phyloP scores from a whole-genome alignment of 139 green algal species.

The Mychonastes homosphaera region DNA sequence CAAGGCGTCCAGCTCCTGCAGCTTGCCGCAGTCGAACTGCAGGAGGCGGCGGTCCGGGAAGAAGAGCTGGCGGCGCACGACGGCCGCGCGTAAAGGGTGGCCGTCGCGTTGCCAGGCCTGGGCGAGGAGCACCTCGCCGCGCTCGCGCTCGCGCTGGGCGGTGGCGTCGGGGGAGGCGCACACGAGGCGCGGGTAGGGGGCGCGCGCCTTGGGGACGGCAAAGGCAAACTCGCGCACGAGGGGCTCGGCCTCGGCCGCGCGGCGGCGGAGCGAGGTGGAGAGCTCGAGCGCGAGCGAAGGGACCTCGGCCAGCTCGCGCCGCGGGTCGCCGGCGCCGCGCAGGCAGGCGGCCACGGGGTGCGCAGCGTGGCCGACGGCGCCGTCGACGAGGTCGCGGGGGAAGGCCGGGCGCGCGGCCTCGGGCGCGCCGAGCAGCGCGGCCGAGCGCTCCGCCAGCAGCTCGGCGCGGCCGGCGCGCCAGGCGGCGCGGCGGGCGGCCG shows the following conservation, averaged over 20 bases:
- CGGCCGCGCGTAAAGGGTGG: constrained; percentile 50
- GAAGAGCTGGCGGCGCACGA: constrained; percentile 78
- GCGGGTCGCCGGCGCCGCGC: background rate
- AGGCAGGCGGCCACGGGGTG: constrained; percentile 17
- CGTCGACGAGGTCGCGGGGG: too few relatives aligned
- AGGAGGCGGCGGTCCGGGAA: constrained; percentile 91
- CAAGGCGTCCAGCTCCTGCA: constrained; percentile 74
- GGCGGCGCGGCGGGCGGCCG: too few relatives aligned
- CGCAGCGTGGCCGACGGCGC: constrained; percentile 5
- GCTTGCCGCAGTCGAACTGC: constrained; percentile 92
- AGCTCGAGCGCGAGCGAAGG: constrained; percentile 23
- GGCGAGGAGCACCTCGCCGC: constrained; percentile 8
- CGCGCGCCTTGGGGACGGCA: constrained; percentile 67
- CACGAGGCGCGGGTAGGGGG: constrained; percentile 25
- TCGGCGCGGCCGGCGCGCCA: too few relatives aligned
- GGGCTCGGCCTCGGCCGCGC: constrained; percentile 25
- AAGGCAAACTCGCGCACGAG: constrained; percentile 70
- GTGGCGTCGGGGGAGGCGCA: constrained; percentile 16
- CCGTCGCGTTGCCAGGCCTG: constrained; percentile 22
- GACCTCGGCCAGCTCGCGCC: background rate
- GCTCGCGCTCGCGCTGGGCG: constrained; percentile 13
- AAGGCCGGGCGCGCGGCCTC: too few relatives aligned
- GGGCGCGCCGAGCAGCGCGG: too few relatives aligned
- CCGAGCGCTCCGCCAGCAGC: too few relatives aligned
- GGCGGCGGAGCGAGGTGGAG: constrained; percentile 2